phyloP scores from a whole-genome alignment of 2,329 filamentous ascomycete species.

The Fusarium pseudograminearum region DNA sequence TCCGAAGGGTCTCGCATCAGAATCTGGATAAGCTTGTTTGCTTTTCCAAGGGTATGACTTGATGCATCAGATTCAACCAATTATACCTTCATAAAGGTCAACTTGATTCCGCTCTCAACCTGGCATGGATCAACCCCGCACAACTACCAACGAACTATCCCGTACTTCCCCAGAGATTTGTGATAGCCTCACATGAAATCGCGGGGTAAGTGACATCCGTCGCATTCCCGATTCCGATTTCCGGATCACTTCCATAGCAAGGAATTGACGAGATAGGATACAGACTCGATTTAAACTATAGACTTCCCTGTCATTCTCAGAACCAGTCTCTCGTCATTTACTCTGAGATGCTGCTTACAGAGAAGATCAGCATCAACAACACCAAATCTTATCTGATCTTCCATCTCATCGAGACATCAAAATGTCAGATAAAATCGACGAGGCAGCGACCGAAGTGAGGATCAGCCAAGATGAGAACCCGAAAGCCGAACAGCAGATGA shows the following conservation, averaged over 20 bases:
- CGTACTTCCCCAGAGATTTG: background rate
- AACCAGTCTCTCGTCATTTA: background rate
- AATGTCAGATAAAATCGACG: background rate
- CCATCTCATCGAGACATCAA: background rate
- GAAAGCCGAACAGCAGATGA: accelerated
- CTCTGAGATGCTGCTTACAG: background rate
- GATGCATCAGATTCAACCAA: background rate
- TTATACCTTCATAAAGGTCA: background rate
- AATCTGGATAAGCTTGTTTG: background rate
- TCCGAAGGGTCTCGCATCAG: background rate
- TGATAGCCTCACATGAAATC: background rate
- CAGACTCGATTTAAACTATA: background rate
- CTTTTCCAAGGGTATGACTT: background rate
- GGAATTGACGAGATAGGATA: too few species aligned
- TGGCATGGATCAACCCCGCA: background rate
- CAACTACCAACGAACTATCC: background rate
- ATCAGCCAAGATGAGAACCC: background rate
- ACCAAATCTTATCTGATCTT: background rate
- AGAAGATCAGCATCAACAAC: background rate
- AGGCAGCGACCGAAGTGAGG: background rate
- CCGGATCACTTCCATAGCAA: too few species aligned
- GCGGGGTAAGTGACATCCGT: background rate
- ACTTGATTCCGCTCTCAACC: background rate
- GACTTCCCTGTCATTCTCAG: accelerated
- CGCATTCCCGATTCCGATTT: background rate